Base-by-base conservation (phyloP, 495 filamentous ascomycete genomes). In the Penicillium taxi region DNA sequence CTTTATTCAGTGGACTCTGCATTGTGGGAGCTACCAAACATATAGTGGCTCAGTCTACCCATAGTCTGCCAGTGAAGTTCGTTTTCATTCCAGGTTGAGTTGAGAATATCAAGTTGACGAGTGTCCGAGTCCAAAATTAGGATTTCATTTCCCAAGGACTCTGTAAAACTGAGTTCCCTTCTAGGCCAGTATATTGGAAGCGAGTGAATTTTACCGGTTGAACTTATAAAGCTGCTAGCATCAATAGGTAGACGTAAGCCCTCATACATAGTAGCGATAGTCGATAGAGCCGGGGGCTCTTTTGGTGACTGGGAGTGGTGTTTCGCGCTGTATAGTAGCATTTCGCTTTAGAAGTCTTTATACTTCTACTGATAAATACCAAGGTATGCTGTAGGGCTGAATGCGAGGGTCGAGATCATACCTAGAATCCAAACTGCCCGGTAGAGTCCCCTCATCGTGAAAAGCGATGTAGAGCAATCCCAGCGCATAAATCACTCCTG, bases 121-220 rank as follows among this genome's bases (percentile, higher is more conserved):
- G 49, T 67, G 33, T 69, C 65, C 27, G 63, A 48, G 21, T 66
- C 65, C 18, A 69, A 41, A 35, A 69, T 58, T 35, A 58, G 52
- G 31, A 69, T 35, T 3, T 56, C 45, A 21, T 55, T 48, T 4
- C 62, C 55, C 5, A 69, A 44, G 1, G 53, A 19, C 29, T 53
- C 6, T 1, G 35, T 42, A 26, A 55, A 51, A 7, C 43, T 21
- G 8, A 22, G 31, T 2, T 15, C 31, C 13, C 35, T 9, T 29
- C 22, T 14, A 13, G 19, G 27, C 6, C 12, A 15, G 16, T 13
- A 30, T 26, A 18, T 31, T 5, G 40, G 40, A 14, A 42, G 33
- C 5, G n/a, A 6, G 20, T 25, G 21, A 13, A 14, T 25, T 17
- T 32, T 26, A 4, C 33, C 40, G 20, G 25, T 17, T 6, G 21